A percentile compares a stretch with the other conserved stretches of the same genome.
These are phyloP conservation scores for Datura wrightii DNA, from an alignment of 257 asterid genomes.

Conservation along the genomic window DNA sequence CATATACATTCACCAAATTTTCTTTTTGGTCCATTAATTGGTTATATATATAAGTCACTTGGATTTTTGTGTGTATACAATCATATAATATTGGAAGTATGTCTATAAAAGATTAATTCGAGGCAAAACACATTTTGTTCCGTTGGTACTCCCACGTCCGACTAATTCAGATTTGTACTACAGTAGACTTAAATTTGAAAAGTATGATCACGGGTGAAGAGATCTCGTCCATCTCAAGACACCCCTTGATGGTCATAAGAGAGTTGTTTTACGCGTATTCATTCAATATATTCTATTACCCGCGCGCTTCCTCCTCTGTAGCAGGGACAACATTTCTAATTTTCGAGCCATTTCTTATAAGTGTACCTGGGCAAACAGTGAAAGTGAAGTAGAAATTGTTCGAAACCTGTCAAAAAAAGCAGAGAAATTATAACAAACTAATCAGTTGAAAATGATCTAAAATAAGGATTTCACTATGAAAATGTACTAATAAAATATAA, in stretches of 20 bases:
- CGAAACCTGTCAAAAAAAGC: constrained; percentile 55
- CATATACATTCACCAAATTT: no score
- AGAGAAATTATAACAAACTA: not conserved
- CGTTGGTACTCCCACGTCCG: not conserved
- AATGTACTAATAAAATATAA: not conserved
- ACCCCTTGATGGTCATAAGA: no score
- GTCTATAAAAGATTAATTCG: not conserved
- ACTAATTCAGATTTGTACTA: not conserved
- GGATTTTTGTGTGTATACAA: not conserved
- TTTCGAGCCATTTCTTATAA: constrained; percentile 47
- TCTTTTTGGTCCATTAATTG: no score
- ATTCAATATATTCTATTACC: constrained; percentile 62
- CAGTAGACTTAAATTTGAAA: not conserved
- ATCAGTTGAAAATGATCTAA: not conserved
- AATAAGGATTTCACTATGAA: not conserved
- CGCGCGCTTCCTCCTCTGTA: constrained; percentile 84
- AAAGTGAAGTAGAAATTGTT: constrained; percentile 92
- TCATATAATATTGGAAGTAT: not conserved
- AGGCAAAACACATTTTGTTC: not conserved
- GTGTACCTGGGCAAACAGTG: constrained; percentile 61
- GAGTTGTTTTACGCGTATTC: not conserved
- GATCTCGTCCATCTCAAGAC: no score
- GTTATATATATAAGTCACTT: not conserved
- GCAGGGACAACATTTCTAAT: constrained; percentile 82
- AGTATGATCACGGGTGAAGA: not conserved